These are phyloP conservation scores for Calonectria pseudoreteaudii DNA, from an alignment of 2,329 filamentous ascomycete genomes.

Conservation along the genomic window DNA sequence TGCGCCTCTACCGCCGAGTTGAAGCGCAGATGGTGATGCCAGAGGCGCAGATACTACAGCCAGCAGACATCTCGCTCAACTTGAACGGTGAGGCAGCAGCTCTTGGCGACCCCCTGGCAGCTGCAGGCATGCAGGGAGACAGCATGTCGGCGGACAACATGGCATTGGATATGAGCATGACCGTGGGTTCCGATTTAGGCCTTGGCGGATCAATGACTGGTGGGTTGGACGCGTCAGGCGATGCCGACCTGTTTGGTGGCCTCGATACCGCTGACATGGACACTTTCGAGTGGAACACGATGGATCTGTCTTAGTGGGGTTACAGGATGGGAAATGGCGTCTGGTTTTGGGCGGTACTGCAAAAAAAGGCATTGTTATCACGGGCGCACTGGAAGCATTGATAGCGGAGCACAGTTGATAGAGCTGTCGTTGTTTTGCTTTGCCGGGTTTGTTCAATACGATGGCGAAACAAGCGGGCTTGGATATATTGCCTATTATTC, in stretches of 20 bases:
- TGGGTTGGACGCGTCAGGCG: conserved; percentile 47
- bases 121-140: conserved; percentile 54
- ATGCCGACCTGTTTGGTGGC: conserved; percentile 53
- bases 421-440: background rate
- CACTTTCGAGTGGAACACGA: conserved; percentile 55
- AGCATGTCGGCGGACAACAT: conserved; percentile 53
- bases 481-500: background rate
- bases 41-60: conserved; percentile 56
- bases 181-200: conserved; percentile 51
- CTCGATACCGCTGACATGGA: conserved; percentile 56
- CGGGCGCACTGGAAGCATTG: conserved; percentile 12
- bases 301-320: conserved; percentile 44
- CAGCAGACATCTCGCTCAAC: conserved; percentile 54
- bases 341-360: conserved; percentile 12
- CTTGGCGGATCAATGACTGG: conserved; percentile 50
- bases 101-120: conserved; percentile 57
- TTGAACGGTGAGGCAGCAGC: conserved; percentile 52
- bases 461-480: background rate
- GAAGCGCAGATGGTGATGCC: conserved; percentile 71
- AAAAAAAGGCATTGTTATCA: conserved; percentile 12
- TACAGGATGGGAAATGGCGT: background rate
- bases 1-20: conserved; percentile 72
- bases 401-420: conserved; percentile 10
- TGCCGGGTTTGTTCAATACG: background rate
- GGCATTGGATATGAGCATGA: conserved; percentile 60